Conservation (phyloP, 768 basidiomycete genomes). For the Psilocybe sp. region DNA sequence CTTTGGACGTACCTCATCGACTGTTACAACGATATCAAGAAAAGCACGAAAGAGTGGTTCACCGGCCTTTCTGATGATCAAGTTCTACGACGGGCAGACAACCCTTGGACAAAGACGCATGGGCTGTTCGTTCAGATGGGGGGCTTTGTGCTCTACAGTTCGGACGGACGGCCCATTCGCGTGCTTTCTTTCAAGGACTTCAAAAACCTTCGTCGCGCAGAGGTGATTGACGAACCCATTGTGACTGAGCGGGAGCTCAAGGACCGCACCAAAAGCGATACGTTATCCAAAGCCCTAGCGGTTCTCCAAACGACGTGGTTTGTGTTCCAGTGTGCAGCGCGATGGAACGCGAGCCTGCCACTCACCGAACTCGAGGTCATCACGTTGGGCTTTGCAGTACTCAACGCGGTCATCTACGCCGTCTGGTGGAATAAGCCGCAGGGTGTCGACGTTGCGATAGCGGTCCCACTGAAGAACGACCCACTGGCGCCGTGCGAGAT, state of each 20-base stretch:
- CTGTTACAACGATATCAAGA: too few species aligned
- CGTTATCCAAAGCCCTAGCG: conserved; percentile 26
- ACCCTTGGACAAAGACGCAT: not conserved
- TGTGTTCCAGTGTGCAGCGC: conserved; percentile 19
- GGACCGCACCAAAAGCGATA: conserved; percentile 24
- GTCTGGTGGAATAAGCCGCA: conserved; percentile 35
- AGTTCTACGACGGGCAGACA: too few species aligned
- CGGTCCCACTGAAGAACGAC: conserved; percentile 1
- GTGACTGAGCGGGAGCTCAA: conserved; percentile 4
- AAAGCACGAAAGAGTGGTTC: too few species aligned
- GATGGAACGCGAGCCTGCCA: conserved; percentile 17
- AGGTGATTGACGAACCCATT: conserved; percentile 1
- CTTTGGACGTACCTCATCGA: too few species aligned
- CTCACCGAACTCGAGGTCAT: conserved; percentile 30
- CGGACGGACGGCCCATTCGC: not conserved
- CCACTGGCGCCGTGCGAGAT: too few species aligned
- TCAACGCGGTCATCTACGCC: conserved; percentile 24
- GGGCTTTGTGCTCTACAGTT: conserved; percentile 2
- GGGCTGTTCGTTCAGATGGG: conserved; percentile 8
- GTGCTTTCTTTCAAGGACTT: not conserved
- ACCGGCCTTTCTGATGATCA: too few species aligned
- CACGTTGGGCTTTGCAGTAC: conserved; percentile 27
- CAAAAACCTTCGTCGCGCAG: not conserved
- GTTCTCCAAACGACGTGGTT: conserved; percentile 30
- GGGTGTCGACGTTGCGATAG: conserved; percentile 17